Conservation (phyloP, 495 filamentous ascomycete genomes). For the Amphirosellinia nigrospora region DNA sequence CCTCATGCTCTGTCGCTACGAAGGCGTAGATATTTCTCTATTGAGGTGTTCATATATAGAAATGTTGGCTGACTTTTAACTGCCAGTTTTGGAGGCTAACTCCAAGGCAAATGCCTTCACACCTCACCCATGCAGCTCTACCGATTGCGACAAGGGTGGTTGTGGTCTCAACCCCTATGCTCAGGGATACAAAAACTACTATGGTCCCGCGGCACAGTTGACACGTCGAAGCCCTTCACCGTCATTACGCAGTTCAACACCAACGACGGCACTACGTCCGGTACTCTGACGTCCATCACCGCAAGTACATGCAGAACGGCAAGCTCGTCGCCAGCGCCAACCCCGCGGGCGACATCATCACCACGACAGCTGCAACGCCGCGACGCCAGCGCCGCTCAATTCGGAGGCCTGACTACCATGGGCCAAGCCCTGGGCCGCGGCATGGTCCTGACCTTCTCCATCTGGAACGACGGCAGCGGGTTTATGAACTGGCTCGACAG, state of each 20-base stretch:
- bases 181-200: slow-evolving; percentile 58
- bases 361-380: slow-evolving; percentile 59
- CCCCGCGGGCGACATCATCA: slow-evolving; percentile 58
- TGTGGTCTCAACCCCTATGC: slow-evolving; percentile 53
- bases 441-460: slow-evolving; percentile 70
- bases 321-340: slow-evolving; percentile 61
- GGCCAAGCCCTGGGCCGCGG: slow-evolving; percentile 56
- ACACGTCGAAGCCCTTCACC: slow-evolving; percentile 66
- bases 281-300: slow-evolving; percentile 64
- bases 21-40: neutral
- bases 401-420: slow-evolving; percentile 63
- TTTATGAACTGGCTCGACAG: slow-evolving; percentile 75
- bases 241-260: slow-evolving; percentile 75
- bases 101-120: slow-evolving; percentile 62
- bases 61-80: slow-evolving; percentile 2
- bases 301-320: slow-evolving; percentile 70
- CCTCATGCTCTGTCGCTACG: neutral
- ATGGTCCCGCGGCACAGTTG: slow-evolving; percentile 57
- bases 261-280: slow-evolving; percentile 47
- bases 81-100: slow-evolving; percentile 70
- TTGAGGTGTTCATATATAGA: neutral
- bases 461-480: slow-evolving; percentile 70
- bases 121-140: slow-evolving; percentile 66
- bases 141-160: slow-evolving; percentile 44
- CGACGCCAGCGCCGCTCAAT: slow-evolving; percentile 63